Evolutionary conservation across 371 early-diverging fungal species (phyloP), one percentile per base, ranked within the genome.

Genomic region (Mucor velutinosus): DNA sequence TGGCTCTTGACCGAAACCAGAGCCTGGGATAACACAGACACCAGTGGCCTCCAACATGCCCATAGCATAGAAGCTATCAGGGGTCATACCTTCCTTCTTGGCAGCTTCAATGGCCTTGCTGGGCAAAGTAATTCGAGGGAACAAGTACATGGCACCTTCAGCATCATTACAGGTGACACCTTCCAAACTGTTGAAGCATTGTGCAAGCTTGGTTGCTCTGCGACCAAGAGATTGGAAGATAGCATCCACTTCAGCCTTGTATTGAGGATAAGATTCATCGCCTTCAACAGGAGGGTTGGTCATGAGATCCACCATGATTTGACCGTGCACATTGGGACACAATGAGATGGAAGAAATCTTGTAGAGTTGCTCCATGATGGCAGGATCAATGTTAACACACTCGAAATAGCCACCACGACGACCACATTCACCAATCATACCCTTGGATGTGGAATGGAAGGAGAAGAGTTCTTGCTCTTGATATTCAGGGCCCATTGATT

Each of bases 391-490:
- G 57, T 92, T 92, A 57, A 88, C 86, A 60, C 93, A 94, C 82
- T 98, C 99, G 85, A 97, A 94, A 83, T 96, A 99, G 4, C 98
- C 99, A 65, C 98, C 99, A 49, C 99, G 94, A 58, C 95, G 92
- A 51, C 99, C 99, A 72, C 99, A 99, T 76, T 99, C 99, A 64
- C 99, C 99, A 69, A 99, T 82, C 95, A 97, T 93, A 55, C 99
- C 99, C 82, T 99, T 99, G 53, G 97, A 96, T 60, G 96, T 90
- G 56, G 93, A 93, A 75, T 99, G 97, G 91, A 96, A 97, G 29
- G 96, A 96, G 75, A 99, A 87, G 49, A 99, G 85, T 80, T 99
- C 98, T 47, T 73, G 73, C 39, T 82, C 73, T 7, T 83, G 72
- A 72, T 83, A 90, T n/a, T 74, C 71, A 17, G 60, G 58, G 15